Evolutionary conservation across 176 grass and related monocot genomes (phyloP).

Genomic region (Saccharum officinarum): DNA sequence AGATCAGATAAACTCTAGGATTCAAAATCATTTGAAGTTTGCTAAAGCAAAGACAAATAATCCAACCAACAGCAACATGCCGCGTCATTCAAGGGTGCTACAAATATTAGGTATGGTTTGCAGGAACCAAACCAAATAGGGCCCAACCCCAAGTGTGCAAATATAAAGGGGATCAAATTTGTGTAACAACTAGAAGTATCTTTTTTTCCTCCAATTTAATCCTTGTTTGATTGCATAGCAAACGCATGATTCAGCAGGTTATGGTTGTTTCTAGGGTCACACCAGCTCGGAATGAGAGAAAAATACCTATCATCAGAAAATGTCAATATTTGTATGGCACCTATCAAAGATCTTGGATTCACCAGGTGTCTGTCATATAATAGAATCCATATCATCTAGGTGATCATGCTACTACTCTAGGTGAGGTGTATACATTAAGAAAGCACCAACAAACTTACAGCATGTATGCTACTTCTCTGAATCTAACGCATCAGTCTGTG

Average conservation of each 20-base stretch:
- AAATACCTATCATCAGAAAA: neutral
- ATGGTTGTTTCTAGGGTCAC: conserved; percentile 6
- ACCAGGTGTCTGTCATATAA: neutral
- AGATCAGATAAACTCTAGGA: neutral
- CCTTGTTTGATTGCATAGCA: neutral
- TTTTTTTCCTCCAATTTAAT: neutral
- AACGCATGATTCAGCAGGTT: neutral
- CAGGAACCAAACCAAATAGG: neutral
- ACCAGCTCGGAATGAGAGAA: neutral
- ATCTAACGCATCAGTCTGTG: neutral
- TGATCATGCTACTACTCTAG: no score
- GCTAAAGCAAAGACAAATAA: neutral
- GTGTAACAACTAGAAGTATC: neutral
- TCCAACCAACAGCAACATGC: neutral
- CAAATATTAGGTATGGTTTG: neutral
- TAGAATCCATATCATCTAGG: no score
- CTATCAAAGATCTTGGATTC: neutral
- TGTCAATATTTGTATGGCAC: neutral
- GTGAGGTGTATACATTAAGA: neutral
- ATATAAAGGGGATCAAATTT: no score
- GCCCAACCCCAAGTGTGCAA: neutral
- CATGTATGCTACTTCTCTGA: neutral
- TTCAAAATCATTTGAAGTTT: neutral
- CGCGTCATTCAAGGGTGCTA: neutral
- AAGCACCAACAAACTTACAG: neutral